Evolutionary conservation across 495 filamentous ascomycete genomes (phyloP), one percentile per base, ranked within the genome.

Genomic region (Penicillium cinerascens): DNA sequence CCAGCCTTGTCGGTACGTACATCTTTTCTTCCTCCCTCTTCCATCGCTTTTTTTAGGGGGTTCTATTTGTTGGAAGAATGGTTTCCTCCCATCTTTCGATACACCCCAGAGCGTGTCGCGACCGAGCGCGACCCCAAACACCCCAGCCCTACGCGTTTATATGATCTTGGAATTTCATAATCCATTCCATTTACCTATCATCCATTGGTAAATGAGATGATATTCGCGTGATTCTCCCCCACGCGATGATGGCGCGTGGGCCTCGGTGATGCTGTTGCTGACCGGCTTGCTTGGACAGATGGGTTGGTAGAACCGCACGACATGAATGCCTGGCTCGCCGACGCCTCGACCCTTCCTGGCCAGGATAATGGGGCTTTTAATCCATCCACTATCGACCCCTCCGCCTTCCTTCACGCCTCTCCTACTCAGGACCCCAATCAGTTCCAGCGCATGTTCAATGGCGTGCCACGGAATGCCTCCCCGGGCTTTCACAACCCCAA

Each of bases 251-350:
- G 52, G 42, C 47, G 55, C 52, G 50, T 47, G 21, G 18, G 33
- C 27, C 37, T 23, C 37, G 20, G 33, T 40, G 25, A 49, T 39
- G n/a, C 38, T n/a, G 22, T 50, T 42, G 49, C 63, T 66, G 48
- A 66, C 50, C 55, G 49, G 46, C 47, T 59, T 47, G 53, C 46
- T 40, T 39, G 51, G 56, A 58, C 73, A 82, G 80, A 82, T 83
- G 81, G 81, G 80, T 78, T 70, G 72, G 76, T 68, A 70, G 71
- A 70, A 66, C 62, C 66, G 66, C 71, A 68, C 71, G 82, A 82
- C 78, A 91, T 89, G 87, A 91, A 86, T 79, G 82, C 83, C 74
- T 89, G 87, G 87, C 85, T 87, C 76, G 85, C 85, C 77, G 86
- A 91, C 75, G 80, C 78, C 80, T 80, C 85, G 74, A 75, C 78